phyloP scores from a whole-genome alignment of 179 eudicot species.

The Drosera spatulata region DNA sequence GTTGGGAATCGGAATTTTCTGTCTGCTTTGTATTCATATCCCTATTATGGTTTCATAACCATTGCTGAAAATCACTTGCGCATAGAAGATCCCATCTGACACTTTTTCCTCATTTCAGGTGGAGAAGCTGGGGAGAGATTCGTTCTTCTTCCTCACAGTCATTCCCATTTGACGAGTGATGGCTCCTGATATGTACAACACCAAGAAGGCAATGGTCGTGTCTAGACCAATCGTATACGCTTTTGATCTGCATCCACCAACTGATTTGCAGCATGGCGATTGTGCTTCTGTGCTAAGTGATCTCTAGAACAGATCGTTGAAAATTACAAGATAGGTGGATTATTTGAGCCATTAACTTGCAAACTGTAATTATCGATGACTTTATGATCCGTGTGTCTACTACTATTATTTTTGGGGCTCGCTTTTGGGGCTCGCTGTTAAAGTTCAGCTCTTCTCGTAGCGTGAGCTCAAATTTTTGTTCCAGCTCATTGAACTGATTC shows the following conservation, averaged over 20 bases:
- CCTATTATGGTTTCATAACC: not conserved
- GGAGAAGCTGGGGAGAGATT: constrained; percentile 65
- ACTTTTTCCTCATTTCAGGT: constrained; percentile 33
- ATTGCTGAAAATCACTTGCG: not conserved
- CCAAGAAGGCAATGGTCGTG: constrained; percentile 34
- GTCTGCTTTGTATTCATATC: not conserved
- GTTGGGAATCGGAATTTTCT: no score
- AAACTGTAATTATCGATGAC: no score
- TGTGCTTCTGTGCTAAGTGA: constrained; percentile 5
- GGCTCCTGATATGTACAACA: constrained; percentile 28
- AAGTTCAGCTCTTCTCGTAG: no score
- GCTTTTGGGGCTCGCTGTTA: no score
- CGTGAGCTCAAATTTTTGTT: no score
- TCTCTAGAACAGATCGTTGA: no score
- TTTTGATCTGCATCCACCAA: constrained; percentile 44
- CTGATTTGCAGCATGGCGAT: constrained; percentile 28
- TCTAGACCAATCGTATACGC: constrained; percentile 59
- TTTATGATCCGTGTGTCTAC: no score
- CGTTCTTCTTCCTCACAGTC: constrained; percentile 70
- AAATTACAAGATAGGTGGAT: no score
- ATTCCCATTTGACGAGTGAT: constrained; percentile 52
- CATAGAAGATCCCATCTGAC: not conserved
- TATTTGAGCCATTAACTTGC: no score
- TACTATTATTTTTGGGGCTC: no score
- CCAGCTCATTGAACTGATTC: no score